Conservation (phyloP, 2,329 filamentous ascomycete species). For the Fusarium multiceps region DNA sequence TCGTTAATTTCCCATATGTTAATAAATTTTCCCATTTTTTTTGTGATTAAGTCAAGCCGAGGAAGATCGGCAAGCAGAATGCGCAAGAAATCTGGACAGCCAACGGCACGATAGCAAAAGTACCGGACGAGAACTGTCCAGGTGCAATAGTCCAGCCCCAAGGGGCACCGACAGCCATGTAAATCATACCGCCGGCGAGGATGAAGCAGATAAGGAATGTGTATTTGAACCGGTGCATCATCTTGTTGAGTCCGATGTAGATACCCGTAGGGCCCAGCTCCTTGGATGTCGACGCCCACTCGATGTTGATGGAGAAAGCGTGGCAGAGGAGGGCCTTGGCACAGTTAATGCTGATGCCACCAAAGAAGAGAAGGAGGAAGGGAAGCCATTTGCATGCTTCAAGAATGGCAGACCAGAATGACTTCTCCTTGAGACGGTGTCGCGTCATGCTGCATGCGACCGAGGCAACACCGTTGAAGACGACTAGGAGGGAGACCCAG, state of each 20-base stretch:
- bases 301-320: conserved; percentile 45
- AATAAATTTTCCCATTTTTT: neutral
- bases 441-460: conserved; percentile 43
- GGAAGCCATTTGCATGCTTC: conserved; percentile 45
- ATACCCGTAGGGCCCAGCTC: conserved; percentile 46
- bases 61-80: conserved; percentile 42
- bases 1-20: neutral
- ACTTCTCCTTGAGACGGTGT: conserved; percentile 44
- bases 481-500: conserved; percentile 59
- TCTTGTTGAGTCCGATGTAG: conserved; percentile 51
- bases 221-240: conserved; percentile 61
- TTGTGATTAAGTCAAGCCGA: conserved; percentile 39
- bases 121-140: conserved; percentile 41
- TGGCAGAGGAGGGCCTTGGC: conserved; percentile 46
- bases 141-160: conserved; percentile 45
- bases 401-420: conserved; percentile 44
- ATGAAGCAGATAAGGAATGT: conserved; percentile 43
- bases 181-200: conserved; percentile 42
- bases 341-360: conserved; percentile 47
- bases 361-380: conserved; percentile 47
- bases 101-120: conserved; percentile 43
- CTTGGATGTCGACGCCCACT: conserved; percentile 47
- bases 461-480: conserved; percentile 43
- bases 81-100: conserved; percentile 43
- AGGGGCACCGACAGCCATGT: conserved; percentile 43